Percentiles rank a stretch among this genome's conserved stretches.
These are phyloP conservation scores for Debaryomyces fabryi DNA, from an alignment of 1,139 yeast species.

Conservation along the genomic window DNA sequence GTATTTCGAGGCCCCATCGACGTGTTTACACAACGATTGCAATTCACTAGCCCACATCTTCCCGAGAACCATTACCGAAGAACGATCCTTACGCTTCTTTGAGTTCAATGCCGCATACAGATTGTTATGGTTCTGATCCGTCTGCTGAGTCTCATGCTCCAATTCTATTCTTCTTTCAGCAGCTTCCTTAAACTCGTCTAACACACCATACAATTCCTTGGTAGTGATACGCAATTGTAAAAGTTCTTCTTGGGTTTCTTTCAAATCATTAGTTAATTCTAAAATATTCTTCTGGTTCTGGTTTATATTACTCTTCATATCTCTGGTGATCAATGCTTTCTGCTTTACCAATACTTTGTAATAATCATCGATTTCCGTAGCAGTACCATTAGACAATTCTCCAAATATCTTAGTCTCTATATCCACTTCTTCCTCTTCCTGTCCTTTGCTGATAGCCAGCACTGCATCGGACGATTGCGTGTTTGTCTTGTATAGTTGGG, in stretches of 20 bases:
- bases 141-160: slow-evolving; percentile 25
- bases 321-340: slow-evolving; percentile 57
- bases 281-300: slow-evolving; percentile 75
- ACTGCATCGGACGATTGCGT: slow-evolving; percentile 11
- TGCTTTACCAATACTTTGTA: slow-evolving; percentile 59
- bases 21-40: slow-evolving; percentile 72
- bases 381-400: slow-evolving; percentile 66
- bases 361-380: slow-evolving; percentile 73
- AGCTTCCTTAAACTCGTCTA: slow-evolving; percentile 67
- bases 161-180: slow-evolving; percentile 62
- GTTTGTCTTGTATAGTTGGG: slow-evolving; percentile 25
- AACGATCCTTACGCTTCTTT: slow-evolving; percentile 52
- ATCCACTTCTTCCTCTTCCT: slow-evolving; percentile 18
- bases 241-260: slow-evolving; percentile 65
- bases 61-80: slow-evolving; percentile 72
- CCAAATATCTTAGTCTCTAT: slow-evolving; percentile 47
- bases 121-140: slow-evolving; percentile 10
- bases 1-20: slow-evolving; percentile 87
- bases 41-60: slow-evolving; percentile 82
- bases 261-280: slow-evolving; percentile 66
- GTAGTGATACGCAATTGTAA: slow-evolving; percentile 62
- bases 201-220: slow-evolving; percentile 61
- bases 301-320: slow-evolving; percentile 66
- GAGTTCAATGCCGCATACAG: slow-evolving; percentile 1
- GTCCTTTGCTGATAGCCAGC: slow-evolving; percentile 9